Conservation (phyloP, 768 basidiomycete species). For the Suillus bovinus region DNA sequence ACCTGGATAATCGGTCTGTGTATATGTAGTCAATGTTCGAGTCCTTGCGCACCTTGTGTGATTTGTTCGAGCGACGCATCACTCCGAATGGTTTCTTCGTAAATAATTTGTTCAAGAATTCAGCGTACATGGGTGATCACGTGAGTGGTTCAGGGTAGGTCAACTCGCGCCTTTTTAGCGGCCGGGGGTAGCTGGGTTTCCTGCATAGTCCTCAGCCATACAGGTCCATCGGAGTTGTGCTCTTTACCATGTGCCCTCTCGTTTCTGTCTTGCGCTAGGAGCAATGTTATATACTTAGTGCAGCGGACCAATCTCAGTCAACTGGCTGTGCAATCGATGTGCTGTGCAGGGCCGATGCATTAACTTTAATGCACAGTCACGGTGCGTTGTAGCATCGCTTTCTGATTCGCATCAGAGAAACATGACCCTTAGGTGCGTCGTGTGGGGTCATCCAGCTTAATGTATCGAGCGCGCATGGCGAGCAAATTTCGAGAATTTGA, state of each 20-base stretch:
- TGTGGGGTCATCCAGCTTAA: background rate
- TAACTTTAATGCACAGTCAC: too few species aligned
- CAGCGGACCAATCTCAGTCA: background rate
- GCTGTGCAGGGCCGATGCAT: background rate
- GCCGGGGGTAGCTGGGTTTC: too few species aligned
- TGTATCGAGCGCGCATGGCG: background rate
- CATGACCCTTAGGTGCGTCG: background rate
- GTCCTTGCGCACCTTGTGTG: conserved; percentile 50
- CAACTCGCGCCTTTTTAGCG: conserved; percentile 11
- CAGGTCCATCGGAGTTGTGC: background rate
- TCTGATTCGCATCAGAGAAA: background rate
- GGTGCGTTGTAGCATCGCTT: background rate
- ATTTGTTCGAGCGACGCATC: conserved; percentile 64
- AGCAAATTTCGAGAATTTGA: background rate
- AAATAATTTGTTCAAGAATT: background rate
- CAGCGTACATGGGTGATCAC: conserved; percentile 14
- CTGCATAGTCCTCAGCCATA: background rate
- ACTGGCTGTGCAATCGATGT: background rate
- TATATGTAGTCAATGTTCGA: background rate
- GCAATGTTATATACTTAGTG: background rate
- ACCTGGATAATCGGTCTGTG: conserved; percentile 46
- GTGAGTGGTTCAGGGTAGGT: conserved; percentile 29
- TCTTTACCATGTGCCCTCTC: background rate
- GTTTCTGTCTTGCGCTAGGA: background rate
- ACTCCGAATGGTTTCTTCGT: background rate